Conservation (phyloP, 495 filamentous ascomycete genomes). For the Annulohypoxylon nitens region DNA sequence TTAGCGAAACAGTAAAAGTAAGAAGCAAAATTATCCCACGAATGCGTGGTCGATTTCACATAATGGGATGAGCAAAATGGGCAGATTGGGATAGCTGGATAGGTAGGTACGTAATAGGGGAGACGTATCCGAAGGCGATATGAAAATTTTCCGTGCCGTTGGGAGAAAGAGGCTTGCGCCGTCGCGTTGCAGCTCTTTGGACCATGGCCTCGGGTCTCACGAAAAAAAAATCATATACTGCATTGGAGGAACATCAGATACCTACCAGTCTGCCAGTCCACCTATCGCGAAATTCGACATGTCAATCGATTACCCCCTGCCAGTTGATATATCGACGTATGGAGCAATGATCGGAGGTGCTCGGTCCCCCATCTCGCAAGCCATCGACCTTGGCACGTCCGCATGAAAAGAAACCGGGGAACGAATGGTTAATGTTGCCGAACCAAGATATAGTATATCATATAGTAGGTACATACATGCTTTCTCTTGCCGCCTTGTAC, state of each 20-base stretch:
- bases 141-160: conserved; percentile 7
- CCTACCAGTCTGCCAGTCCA: too few relatives aligned
- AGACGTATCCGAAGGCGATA: conserved; percentile 10
- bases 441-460: conserved; percentile 36
- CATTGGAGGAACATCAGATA: background rate
- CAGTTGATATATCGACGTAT: conserved; percentile 9
- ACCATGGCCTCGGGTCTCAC: conserved; percentile 37
- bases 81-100: background rate
- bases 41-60: background rate
- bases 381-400: conserved; percentile 1
- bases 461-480: too few relatives aligned
- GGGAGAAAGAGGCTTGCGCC: conserved; percentile 21
- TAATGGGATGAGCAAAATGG: background rate
- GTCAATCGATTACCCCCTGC: background rate
- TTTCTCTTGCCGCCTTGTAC: background rate
- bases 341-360: conserved; percentile 31
- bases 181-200: conserved; percentile 25
- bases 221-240: conserved; percentile 1
- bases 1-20: background rate
- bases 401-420: conserved; percentile 8
- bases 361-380: conserved; percentile 26
- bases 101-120: background rate
- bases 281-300: background rate
- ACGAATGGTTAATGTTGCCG: conserved; percentile 6
- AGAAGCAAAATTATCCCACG: background rate